Evolutionary conservation across 163 green algal genomes (phyloP), one percentile per base, ranked within the genome.

Genomic region (Scenedesmus sp.): DNA sequence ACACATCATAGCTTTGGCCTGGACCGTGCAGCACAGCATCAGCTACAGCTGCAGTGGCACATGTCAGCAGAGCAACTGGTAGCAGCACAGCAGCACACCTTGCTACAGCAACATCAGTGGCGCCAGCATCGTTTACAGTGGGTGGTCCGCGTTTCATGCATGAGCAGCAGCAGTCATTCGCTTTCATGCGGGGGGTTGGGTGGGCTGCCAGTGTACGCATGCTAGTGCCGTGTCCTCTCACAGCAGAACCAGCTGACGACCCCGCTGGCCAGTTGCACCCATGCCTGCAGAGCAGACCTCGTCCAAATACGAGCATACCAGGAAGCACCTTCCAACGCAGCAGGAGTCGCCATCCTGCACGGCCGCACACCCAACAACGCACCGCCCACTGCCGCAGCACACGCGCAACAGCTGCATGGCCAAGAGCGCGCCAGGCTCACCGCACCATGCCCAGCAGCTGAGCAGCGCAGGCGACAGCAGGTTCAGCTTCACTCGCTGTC

Each of bases 401-500:
- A 40, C 65, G 30, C 65, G 40, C 65, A 76, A 7, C 65, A 7
- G 30, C 65, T 76, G 65, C 65, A 76, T 22, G 65, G 65, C 30
- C 59, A 72, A 9, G 9, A 76, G 65, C 65, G 15, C 15, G 30
- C 30, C 59, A 35, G 15, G 18, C 65, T 40, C 30, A 76, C 30
- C 20, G 65, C 30, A 76, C 30, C 30, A 40, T 18, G 30, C 65
- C 37, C 7, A 24, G 30, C 7, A 76, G 65, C 65, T 76, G 30
- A 40, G 65, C 30, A 37, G 30, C 65, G 18, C 30, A 37, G 7
- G 56, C 1, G 33, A 30, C 53, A 42, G 44, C 53, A 37, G 18
- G 15, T 49, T 42, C 10, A 22, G 30, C 53, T 53, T 83, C 35
- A 91, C 40, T 91, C 87, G 87, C 87, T 91, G 87, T 87, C 87